phyloP scores from a whole-genome alignment of 805 yeast species.

The Starmerella etchellsii region DNA sequence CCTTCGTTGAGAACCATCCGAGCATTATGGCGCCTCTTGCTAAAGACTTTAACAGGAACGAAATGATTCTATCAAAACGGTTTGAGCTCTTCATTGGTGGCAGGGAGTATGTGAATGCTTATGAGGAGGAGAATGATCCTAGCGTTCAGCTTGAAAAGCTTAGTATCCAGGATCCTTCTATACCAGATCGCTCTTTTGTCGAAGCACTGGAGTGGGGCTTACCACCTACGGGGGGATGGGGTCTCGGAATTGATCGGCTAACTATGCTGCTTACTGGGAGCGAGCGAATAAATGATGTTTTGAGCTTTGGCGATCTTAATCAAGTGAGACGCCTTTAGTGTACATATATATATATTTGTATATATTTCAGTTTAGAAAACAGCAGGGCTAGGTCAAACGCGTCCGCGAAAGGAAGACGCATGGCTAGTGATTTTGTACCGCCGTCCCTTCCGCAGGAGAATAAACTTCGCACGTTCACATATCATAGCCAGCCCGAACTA shows the following conservation, averaged over 20 bases:
- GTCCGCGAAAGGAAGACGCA: no score
- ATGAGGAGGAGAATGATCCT: constrained; percentile 93
- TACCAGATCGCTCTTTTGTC: constrained; percentile 63
- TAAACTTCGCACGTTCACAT: constrained; percentile 19
- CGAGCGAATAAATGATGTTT: constrained; percentile 37
- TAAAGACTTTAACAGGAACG: constrained; percentile 37
- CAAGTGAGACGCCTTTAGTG: constrained; percentile 13
- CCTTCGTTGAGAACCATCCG: constrained; percentile 74
- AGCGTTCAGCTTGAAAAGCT: constrained; percentile 55
- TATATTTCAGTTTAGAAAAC: no score
- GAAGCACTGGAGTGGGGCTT: constrained; percentile 79
- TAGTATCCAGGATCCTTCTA: constrained; percentile 37
- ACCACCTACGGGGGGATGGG: constrained; percentile 99
- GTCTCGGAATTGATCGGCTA: constrained; percentile 82
- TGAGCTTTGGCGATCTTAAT: constrained; percentile 15
- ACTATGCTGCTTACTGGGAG: constrained; percentile 62
- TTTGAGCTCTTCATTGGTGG: constrained; percentile 78
- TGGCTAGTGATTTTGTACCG: constrained; percentile 5
- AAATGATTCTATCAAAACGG: constrained; percentile 41
- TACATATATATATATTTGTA: not conserved
- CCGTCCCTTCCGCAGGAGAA: constrained; percentile 14
- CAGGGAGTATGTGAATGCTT: constrained; percentile 77
- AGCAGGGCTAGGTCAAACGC: no score
- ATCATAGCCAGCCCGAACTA: constrained; percentile 15
- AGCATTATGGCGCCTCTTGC: constrained; percentile 77